Percentiles rank a stretch among this genome's conserved stretches.
phyloP scores from a whole-genome alignment of 805 yeast genomes.

The Yarrowia porcina region DNA sequence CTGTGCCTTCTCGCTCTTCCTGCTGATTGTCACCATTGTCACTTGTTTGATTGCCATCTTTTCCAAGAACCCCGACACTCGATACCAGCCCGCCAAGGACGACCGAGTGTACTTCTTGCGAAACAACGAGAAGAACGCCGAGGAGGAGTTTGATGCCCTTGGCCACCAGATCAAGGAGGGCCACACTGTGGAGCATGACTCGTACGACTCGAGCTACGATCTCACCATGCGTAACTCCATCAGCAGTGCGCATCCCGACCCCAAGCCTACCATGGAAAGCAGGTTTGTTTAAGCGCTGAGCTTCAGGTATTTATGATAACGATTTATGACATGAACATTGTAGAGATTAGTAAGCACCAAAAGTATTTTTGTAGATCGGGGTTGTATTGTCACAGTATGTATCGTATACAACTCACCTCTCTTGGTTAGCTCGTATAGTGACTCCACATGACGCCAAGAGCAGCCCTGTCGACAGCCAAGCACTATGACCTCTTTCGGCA shows the following conservation, averaged over 20 bases:
- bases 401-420: too few relatives aligned
- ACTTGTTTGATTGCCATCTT: slow-evolving; percentile 60
- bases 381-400: too few relatives aligned
- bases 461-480: neutral
- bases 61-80: slow-evolving; percentile 83
- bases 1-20: slow-evolving; percentile 78
- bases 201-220: slow-evolving; percentile 16
- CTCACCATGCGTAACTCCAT: slow-evolving; percentile 21
- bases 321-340: slow-evolving; percentile 6
- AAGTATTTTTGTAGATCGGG: too few relatives aligned
- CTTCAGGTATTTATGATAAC: slow-evolving; percentile 17
- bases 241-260: neutral
- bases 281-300: slow-evolving; percentile 18
- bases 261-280: slow-evolving; percentile 9
- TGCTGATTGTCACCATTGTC: slow-evolving; percentile 66
- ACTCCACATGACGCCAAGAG: neutral
- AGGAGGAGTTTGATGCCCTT: slow-evolving; percentile 65
- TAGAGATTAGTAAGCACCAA: too few relatives aligned
- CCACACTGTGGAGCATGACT: slow-evolving; percentile 33
- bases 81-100: slow-evolving; percentile 84
- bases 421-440: too few relatives aligned
- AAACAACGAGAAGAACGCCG: slow-evolving; percentile 36
- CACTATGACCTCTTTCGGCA: neutral
- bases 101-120: slow-evolving; percentile 84
- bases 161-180: slow-evolving; percentile 45